These are phyloP conservation scores for Leishmania martiniquensis DNA, from an alignment of 208 protist species.

Conservation along the genomic window DNA sequence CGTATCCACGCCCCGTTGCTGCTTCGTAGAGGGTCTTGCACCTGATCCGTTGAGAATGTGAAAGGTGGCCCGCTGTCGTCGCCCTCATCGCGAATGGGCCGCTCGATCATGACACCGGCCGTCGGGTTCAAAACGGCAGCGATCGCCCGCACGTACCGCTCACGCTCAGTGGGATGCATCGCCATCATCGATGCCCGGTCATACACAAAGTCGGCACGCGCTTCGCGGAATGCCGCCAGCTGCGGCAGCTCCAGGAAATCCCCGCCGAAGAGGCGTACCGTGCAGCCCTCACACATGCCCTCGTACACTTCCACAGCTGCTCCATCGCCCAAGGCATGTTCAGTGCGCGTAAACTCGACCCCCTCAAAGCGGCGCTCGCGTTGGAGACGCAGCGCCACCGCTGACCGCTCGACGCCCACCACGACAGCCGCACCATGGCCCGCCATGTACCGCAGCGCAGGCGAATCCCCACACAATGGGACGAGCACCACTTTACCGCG, in stretches of 20 bases:
- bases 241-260: constrained; percentile 44
- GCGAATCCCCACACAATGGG: constrained; percentile 62
- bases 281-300: constrained; percentile 23
- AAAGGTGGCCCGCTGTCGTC: constrained; percentile 54
- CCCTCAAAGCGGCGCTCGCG: constrained; percentile 37
- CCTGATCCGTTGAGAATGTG: constrained; percentile 40
- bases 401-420: constrained; percentile 42
- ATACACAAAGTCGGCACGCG: constrained; percentile 57
- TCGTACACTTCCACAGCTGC: constrained; percentile 26
- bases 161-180: constrained; percentile 38
- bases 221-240: constrained; percentile 21
- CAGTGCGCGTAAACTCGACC: constrained; percentile 24
- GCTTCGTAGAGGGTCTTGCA: constrained; percentile 40
- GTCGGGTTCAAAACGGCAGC: constrained; percentile 21
- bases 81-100: constrained; percentile 41
- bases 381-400: constrained; percentile 38
- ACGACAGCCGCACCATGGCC: constrained; percentile 42
- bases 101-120: constrained; percentile 41
- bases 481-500: constrained; percentile 49
- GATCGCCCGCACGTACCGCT: constrained; percentile 39
- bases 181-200: constrained; percentile 72
- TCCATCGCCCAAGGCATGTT: constrained; percentile 10
- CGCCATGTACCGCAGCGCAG: constrained; percentile 47
- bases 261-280: constrained; percentile 52
- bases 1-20: constrained; percentile 22